These are phyloP conservation scores for Rhizopogon sp. DNA, from an alignment of 768 basidiomycete species.

Conservation along the genomic window DNA sequence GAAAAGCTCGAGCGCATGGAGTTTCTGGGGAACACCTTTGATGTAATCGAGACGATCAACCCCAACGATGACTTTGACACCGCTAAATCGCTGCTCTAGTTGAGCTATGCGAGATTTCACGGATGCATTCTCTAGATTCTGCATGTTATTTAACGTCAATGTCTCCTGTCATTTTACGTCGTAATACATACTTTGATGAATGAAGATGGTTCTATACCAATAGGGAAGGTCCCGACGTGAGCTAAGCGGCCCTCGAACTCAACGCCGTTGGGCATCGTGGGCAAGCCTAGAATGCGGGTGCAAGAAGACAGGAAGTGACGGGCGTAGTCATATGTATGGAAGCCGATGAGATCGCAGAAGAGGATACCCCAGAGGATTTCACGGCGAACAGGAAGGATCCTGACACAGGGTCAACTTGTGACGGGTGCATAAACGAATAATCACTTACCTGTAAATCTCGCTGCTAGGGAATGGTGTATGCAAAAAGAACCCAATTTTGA, in stretches of 20 bases:
- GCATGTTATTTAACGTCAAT: slow-evolving; percentile 5
- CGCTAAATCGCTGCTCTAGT: slow-evolving; percentile 87
- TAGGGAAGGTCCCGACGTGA: slow-evolving; percentile 98
- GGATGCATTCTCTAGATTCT: slow-evolving; percentile 75
- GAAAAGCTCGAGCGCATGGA: slow-evolving; percentile 96
- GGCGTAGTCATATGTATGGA: slow-evolving; percentile 99
- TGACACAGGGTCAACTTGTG: slow-evolving; percentile 24
- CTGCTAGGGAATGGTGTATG: slow-evolving; percentile 98
- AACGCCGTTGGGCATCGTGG: slow-evolving; percentile 97
- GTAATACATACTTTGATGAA: slow-evolving; percentile 67
- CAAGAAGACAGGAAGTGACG: slow-evolving; percentile 99
- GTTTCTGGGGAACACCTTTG: slow-evolving; percentile 98
- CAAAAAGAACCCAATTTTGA: slow-evolving; percentile 98
- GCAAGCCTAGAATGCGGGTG: slow-evolving; percentile 90
- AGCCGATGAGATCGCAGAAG: slow-evolving; percentile 96
- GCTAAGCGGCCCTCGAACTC: slow-evolving; percentile 94
- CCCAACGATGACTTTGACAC: slow-evolving; percentile 96
- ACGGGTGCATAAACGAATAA: slow-evolving; percentile 5
- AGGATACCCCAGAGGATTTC: slow-evolving; percentile 96
- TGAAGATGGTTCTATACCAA: slow-evolving; percentile 93
- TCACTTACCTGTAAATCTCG: slow-evolving; percentile 89
- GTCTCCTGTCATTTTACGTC: not conserved
- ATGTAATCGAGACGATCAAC: slow-evolving; percentile 99
- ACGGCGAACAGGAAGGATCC: slow-evolving; percentile 93
- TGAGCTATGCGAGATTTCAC: slow-evolving; percentile 79